Evolutionary conservation across 1,139 yeast genomes (phyloP), one percentile per base, ranked within the genome.

Genomic region (Blastobotrys elegans): DNA sequence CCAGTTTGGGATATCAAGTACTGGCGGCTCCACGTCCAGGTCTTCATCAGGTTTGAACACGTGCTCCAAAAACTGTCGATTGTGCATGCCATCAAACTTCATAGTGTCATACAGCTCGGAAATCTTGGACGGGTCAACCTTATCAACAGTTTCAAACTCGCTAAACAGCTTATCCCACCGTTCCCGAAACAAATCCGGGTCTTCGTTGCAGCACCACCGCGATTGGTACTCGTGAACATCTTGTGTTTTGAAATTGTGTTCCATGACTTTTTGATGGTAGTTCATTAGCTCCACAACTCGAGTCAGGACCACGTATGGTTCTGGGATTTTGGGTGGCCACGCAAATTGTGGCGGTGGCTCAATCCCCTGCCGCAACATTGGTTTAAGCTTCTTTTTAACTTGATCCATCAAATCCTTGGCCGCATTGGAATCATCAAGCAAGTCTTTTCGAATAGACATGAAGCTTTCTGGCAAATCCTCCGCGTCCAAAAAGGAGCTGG

Each of bases 291-390:
- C 96, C 43, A 95, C 96, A 29, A 94, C 98, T 53, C 97, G 74
- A 60, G 87, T 85, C 58, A 94, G 84, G 10, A 94, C 98, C 44
- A 83, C 79, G 65, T 88, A 90, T 1, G 99, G 99, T 63, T 92
- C 95, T 0, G 98, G 98, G 85, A 92, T 89, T 61, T 89, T 88
- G 14, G 94, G 88, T 1, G 99, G 98, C 99, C 99, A 94, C 0
- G 98, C 87, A 66, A 94, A 94, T 62, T 92, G 97, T 1, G 95
- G 89, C n/a, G 98, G 98, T 0, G 97, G 97, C 59, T 89, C 96
- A 50, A 90, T 87, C 2, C 98, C 98, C 66, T 90, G 92, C 66
- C 99, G 79, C 47, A 94, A 72, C 61, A 94, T 73, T 0, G 97
- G 97, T 66, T 94, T 94, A 62, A 94, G 74, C 72, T 90, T 89